Conservation (phyloP, 2,329 filamentous ascomycete species). For the Drechslerella dactyloides region DNA sequence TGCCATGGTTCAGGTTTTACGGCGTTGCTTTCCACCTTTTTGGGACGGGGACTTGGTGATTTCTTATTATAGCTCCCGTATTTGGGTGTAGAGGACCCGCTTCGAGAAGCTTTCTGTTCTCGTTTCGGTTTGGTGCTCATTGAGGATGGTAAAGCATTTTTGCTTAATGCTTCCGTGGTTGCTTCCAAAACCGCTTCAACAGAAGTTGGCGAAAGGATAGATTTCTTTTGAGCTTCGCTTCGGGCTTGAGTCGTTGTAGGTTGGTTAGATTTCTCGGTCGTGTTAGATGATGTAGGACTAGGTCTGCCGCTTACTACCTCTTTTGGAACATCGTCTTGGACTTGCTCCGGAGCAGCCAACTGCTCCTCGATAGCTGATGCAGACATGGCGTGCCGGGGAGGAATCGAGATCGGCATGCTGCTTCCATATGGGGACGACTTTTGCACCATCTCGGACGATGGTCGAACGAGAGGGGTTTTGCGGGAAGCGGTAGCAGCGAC, state of each 20-base stretch:
- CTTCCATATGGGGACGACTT: slow-evolving; percentile 43
- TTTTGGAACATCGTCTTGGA: slow-evolving; percentile 50
- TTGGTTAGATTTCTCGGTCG: slow-evolving; percentile 52
- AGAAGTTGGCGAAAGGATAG: slow-evolving; percentile 51
- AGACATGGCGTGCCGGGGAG: slow-evolving; percentile 27
- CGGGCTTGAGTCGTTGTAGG: slow-evolving; percentile 47
- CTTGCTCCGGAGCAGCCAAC: slow-evolving; percentile 48
- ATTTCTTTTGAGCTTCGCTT: slow-evolving; percentile 52
- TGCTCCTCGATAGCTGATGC: slow-evolving; percentile 35
- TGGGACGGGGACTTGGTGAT: slow-evolving; percentile 43
- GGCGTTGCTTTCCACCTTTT: slow-evolving; percentile 30
- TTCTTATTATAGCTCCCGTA: slow-evolving; percentile 47
- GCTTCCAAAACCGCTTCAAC: slow-evolving; percentile 51
- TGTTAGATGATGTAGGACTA: slow-evolving; percentile 51
- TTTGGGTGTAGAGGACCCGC: slow-evolving; percentile 45
- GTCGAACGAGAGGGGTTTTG: slow-evolving; percentile 12
- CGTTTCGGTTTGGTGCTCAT: slow-evolving; percentile 34
- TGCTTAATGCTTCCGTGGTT: slow-evolving; percentile 50
- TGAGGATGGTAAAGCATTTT: slow-evolving; percentile 45
- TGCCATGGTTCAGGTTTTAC: slow-evolving; percentile 47
- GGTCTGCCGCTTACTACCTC: slow-evolving; percentile 52
- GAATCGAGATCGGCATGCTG: slow-evolving; percentile 44
- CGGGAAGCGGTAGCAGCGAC: slow-evolving; percentile 14
- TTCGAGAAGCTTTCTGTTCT: slow-evolving; percentile 43
- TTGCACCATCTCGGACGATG: slow-evolving; percentile 18